Base-by-base conservation (phyloP, 257 asterid species). In the Solanum sitiens region DNA sequence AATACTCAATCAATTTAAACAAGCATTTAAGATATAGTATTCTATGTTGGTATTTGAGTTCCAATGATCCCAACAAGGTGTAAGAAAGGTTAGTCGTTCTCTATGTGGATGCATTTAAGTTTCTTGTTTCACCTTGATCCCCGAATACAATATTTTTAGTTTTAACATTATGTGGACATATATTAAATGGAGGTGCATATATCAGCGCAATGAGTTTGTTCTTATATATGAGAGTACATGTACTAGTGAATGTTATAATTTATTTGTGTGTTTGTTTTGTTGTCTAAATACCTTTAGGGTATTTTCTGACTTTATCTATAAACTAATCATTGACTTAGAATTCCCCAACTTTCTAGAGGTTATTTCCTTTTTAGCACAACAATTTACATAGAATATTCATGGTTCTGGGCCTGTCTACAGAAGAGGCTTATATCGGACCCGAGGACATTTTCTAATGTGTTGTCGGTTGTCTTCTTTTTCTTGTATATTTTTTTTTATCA, bases 401-500 rank as follows among this genome's bases (percentile, higher is more conserved):
- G 98, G 92, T 97, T 90, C 97, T 97, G 93, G 99, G 96, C 93
- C 89, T 97, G 92, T 95, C 99, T 1, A 93, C 97, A 87, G 30
- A 97, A 97, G 90, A 96, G 98, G 79, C 98, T 97, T 40, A 73
- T 95, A 80, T 83, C 95, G 77, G 99, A 97, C 84, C 84, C 99
- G 93, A 94, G 93, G 92, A 90, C 93, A 88, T 96, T 92, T 89
- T 94, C 98, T 71, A 94, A 94, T 98, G 99, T 97, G 86, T 75
- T 45, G 72, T 61, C 63, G 15, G 84, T 88, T 88, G 86, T 67
- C 68, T 84, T 71, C n/a, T 80, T 79, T 82, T 85, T 85, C 83
- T 37, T 45, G 11, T 45, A 27, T 27, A 32, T 1, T 27, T 33
- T 21, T 47, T 75, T 68, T 18, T 86, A 42, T 47, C 4, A 47